A percentile compares a stretch with the other conserved stretches of the same genome.
Conservation (phyloP, 1,139 yeast species). For the Protomyces arabidopsidicola region DNA sequence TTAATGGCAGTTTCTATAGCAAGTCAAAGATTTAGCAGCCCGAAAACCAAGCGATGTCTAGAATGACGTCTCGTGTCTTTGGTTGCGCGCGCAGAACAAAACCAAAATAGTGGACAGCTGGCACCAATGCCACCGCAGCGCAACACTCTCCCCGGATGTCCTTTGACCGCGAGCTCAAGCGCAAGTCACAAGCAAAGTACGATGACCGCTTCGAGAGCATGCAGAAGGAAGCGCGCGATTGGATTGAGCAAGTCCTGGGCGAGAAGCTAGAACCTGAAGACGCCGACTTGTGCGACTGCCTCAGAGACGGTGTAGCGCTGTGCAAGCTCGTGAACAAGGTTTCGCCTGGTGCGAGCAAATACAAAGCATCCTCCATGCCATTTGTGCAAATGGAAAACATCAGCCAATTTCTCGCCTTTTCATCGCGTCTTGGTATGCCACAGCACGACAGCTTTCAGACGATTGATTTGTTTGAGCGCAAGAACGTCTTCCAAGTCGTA, state of each 20-base stretch:
- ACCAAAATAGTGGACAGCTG: too few species aligned
- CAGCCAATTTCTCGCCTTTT: slow-evolving; percentile 55
- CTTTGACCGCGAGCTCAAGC: slow-evolving; percentile 21
- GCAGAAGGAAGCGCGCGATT: slow-evolving; percentile 7
- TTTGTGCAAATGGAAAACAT: slow-evolving; percentile 88
- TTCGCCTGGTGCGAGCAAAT: slow-evolving; percentile 35
- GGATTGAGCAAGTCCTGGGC: slow-evolving; percentile 9
- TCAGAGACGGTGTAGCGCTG: slow-evolving; percentile 63
- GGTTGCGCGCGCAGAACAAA: too few species aligned
- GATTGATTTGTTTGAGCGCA: slow-evolving; percentile 65
- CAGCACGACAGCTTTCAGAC: slow-evolving; percentile 83
- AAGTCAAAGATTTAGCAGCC: too few species aligned
- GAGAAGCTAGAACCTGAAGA: not conserved
- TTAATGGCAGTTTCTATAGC: too few species aligned
- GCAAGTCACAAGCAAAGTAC: slow-evolving; percentile 17
- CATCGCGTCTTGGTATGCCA: slow-evolving; percentile 68
- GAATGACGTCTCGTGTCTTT: too few species aligned
- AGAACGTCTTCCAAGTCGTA: slow-evolving; percentile 73
- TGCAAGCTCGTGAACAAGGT: slow-evolving; percentile 36
- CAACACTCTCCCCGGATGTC: slow-evolving; percentile 1
- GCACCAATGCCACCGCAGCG: not conserved
- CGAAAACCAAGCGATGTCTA: too few species aligned
- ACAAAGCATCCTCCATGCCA: slow-evolving; percentile 67
- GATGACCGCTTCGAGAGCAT: slow-evolving; percentile 19
- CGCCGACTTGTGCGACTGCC: slow-evolving; percentile 46